phyloP scores from a whole-genome alignment of 2,329 filamentous ascomycete species.

The Botrytis elliptica region DNA sequence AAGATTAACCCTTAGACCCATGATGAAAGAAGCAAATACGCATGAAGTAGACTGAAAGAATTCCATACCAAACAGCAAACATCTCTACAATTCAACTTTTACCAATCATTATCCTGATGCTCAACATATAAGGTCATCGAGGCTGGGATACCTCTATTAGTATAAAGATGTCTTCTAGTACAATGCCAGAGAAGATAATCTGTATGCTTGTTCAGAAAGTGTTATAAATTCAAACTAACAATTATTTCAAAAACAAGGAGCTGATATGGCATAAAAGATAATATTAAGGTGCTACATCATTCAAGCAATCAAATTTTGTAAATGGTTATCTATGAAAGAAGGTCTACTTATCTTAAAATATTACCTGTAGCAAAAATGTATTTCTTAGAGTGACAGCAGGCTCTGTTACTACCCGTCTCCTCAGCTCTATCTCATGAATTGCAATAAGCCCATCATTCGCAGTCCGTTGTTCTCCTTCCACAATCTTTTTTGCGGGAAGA shows the following conservation, averaged over 20 bases:
- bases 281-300: accelerated
- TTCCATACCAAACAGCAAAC: not conserved
- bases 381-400: not conserved
- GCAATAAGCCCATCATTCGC: accelerated
- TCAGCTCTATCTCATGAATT: not conserved
- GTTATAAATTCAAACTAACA: not conserved
- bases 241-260: not conserved
- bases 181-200: not conserved
- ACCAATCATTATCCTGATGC: accelerated
- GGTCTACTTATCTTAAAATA: not conserved
- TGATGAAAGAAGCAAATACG: not conserved
- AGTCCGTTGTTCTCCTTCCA: not conserved
- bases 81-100: not conserved
- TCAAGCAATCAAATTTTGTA: accelerated
- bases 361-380: accelerated
- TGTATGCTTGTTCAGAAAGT: not conserved
- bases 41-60: not conserved
- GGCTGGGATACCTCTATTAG: accelerated
- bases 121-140: not conserved
- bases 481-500: accelerated
- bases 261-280: not conserved
- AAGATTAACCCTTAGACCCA: not conserved
- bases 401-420: not conserved
- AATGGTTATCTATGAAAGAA: not conserved
- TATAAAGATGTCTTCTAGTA: not conserved